A percentile compares a stretch with the other conserved stretches of the same genome.
phyloP scores from a whole-genome alignment of 768 basidiomycete genomes.

The Leucocoprinus leucothites region DNA sequence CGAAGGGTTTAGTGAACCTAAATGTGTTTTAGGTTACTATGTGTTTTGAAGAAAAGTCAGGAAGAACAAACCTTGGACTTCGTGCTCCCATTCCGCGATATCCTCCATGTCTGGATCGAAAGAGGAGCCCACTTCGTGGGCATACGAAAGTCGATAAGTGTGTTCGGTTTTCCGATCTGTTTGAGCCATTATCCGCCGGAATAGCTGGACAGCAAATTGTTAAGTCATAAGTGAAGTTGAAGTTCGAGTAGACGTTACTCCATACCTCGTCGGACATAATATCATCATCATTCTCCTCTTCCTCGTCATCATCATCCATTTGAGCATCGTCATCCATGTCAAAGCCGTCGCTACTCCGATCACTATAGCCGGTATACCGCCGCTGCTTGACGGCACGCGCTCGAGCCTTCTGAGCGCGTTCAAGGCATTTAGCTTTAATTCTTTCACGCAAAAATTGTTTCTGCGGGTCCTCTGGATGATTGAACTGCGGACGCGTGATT shows the following conservation, averaged over 20 bases:
- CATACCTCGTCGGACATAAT: conserved; percentile 62
- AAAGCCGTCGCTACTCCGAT: conserved; percentile 48
- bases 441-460: conserved; percentile 56
- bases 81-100: conserved; percentile 54
- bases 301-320: conserved; percentile 43
- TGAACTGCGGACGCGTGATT: conserved; percentile 5
- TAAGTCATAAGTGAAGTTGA: background rate
- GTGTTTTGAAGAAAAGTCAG: too few species aligned
- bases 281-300: conserved; percentile 54
- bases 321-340: conserved; percentile 34
- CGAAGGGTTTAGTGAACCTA: background rate
- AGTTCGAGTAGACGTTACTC: conserved; percentile 6
- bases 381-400: conserved; percentile 42
- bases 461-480: conserved; percentile 40
- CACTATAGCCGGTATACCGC: conserved; percentile 27
- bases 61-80: conserved; percentile 37
- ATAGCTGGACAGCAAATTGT: conserved; percentile 42
- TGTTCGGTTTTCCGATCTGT: conserved; percentile 47
- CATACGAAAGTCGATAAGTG: conserved; percentile 60
- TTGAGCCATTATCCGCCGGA: conserved; percentile 60
- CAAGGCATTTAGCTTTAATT: conserved; percentile 59
- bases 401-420: conserved; percentile 56
- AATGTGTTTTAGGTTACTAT: too few species aligned
- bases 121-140: conserved; percentile 69
- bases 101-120: conserved; percentile 75